phyloP scores from a whole-genome alignment of 1,139 yeast genomes.

The Arxiozyma slooffiae region DNA sequence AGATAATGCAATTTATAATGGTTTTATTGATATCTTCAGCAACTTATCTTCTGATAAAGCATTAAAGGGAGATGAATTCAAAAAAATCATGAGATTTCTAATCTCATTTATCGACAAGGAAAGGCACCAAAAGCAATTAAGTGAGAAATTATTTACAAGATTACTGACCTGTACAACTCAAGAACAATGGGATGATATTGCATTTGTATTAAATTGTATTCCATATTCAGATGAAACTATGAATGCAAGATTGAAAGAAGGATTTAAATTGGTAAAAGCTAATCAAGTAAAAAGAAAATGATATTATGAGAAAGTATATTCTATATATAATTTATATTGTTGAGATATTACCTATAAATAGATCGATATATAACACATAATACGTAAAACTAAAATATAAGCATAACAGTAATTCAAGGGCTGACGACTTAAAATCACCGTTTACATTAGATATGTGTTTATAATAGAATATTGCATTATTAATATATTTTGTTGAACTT shows the following conservation, averaged over 20 bases:
- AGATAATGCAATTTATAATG: constrained; percentile 94
- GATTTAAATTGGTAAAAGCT: constrained; percentile 47
- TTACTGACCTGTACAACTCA: constrained; percentile 52
- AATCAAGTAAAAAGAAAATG: not conserved
- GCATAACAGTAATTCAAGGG: not conserved
- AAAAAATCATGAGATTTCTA: constrained; percentile 71
- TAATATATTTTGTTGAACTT: no score
- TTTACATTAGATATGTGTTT: not conserved
- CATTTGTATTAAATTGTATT: constrained; percentile 62
- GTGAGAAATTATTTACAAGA: constrained; percentile 66
- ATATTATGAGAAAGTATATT: not conserved
- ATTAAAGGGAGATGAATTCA: constrained; percentile 58
- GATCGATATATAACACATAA: not conserved
- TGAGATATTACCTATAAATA: no score
- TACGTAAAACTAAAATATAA: not conserved
- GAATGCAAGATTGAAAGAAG: constrained; percentile 52
- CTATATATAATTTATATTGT: not conserved
- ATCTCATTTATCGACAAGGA: constrained; percentile 82
- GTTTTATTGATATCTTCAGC: constrained; percentile 90
- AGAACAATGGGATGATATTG: constrained; percentile 76
- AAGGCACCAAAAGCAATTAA: constrained; percentile 75
- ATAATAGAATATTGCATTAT: no score
- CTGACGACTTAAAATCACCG: no score
- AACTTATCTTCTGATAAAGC: constrained; percentile 65
- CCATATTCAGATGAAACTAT: constrained; percentile 63